Evolutionary conservation across 805 yeast genomes (phyloP).

Genomic region (Saccharomycopsis guyanensis): DNA sequence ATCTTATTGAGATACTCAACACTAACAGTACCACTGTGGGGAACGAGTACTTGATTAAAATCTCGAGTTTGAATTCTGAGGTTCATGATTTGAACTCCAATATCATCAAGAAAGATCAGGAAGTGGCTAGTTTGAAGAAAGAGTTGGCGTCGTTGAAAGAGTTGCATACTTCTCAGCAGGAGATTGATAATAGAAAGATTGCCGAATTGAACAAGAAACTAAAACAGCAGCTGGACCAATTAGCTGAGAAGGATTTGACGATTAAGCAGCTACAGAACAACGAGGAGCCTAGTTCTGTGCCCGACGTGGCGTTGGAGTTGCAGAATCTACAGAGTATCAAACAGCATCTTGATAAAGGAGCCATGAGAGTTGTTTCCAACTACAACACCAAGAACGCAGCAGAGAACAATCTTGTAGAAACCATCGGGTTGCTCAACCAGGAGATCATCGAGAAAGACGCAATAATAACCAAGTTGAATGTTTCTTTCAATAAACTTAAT

Average conservation of each 20-base stretch:
- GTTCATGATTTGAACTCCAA: not conserved
- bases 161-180: not conserved
- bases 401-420: constrained; percentile 15
- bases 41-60: constrained; percentile 3
- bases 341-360: not conserved
- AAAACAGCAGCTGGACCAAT: not conserved
- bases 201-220: constrained; percentile 2
- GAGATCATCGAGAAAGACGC: constrained; percentile 10
- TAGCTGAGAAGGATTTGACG: constrained; percentile 8
- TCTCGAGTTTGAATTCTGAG: constrained; percentile 5
- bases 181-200: constrained; percentile 1
- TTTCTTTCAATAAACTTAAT: not conserved
- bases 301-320: not conserved
- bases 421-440: constrained; percentile 5
- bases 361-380: constrained; percentile 7
- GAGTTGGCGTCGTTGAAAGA: not conserved
- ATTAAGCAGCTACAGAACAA: constrained; percentile 1
- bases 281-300: not conserved
- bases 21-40: not conserved
- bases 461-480: constrained; percentile 6
- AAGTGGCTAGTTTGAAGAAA: not conserved
- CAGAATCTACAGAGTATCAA: not conserved
- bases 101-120: constrained; percentile 5
- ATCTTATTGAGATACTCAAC: not conserved
- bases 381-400: constrained; percentile 4